phyloP scores from a whole-genome alignment of 169 alveolate species.

The Theileria equi region DNA sequence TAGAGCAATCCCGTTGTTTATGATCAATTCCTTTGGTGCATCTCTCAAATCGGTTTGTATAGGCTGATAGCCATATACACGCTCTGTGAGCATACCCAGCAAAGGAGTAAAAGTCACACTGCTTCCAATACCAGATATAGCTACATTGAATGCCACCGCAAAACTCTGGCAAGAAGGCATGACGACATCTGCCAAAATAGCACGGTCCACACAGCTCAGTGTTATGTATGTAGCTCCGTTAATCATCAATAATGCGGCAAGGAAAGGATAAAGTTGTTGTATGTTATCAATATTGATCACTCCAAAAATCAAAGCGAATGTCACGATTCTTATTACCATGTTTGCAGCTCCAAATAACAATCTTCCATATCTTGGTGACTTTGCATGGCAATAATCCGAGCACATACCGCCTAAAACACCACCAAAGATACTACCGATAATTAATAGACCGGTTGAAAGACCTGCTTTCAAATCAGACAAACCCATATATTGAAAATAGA shows the following conservation, averaged over 20 bases:
- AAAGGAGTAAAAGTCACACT: conserved; percentile 85
- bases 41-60: conserved; percentile 71
- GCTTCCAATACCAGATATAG: conserved; percentile 84
- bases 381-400: conserved; percentile 78
- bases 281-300: conserved; percentile 58
- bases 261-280: not conserved
- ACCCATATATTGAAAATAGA: conserved; percentile 87
- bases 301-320: conserved; percentile 68
- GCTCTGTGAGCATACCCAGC: conserved; percentile 83
- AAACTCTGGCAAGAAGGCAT: conserved; percentile 84
- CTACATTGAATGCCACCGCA: conserved; percentile 70
- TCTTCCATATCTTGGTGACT: conserved; percentile 81
- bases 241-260: conserved; percentile 57
- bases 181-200: conserved; percentile 85
- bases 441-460: conserved; percentile 74
- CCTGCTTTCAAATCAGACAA: conserved; percentile 84
- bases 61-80: conserved; percentile 79
- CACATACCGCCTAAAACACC: conserved; percentile 86
- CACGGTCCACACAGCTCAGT: conserved; percentile 87
- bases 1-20: conserved; percentile 81
- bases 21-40: conserved; percentile 74
- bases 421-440: conserved; percentile 85
- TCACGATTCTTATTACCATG: conserved; percentile 69
- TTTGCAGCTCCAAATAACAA: conserved; percentile 78
- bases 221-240: conserved; percentile 85